Evolutionary conservation across 1,139 yeast genomes (phyloP), one percentile per base, ranked within the genome.

Genomic region (Arxiozyma slooffiae): DNA sequence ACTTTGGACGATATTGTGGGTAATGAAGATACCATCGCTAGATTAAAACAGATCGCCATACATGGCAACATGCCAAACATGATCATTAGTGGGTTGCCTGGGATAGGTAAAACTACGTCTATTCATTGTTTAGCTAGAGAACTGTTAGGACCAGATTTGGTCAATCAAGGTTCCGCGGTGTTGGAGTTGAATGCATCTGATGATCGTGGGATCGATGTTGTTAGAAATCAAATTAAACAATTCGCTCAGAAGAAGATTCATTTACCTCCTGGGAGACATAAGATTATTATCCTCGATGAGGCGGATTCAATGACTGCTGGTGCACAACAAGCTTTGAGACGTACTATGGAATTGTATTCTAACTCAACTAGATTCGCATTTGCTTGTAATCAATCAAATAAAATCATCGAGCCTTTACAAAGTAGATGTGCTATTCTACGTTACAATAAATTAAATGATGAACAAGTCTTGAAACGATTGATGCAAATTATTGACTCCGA

Each of bases 1-100:
- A 69, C 73, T 38, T 73, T 92, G 38, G 79, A 80, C 44, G 97
- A 92, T 62, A 84, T 94, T 22, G 97, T 92, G 7, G 98, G 98
- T 11, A 94, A 92, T 61, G 83, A 79, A 53, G 97, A 90, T 56
- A 92, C 97, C 1, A 77, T 92, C 5, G 92, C 85, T 56, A 75
- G 97, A 47, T 75, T 92, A 52, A 80, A 84, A 60, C 78, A 87
- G 56, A 90, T 92, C 50, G 96, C 95, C 6, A 71, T 78, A 49
- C 96, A 90, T 64, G 98, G 98, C 37, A 92, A 92, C 68, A 85
- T 92, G 87, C 98, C 98, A 3, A 97, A 92, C 69, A 75, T 92
- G 79, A 89, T 92, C 60, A 85, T 92, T 44, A 83, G 94, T 16
- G 97, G 98, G 4, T 72, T 89, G 51, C 98, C 98, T 14, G 98